phyloP scores from a whole-genome alignment of 1,284 basidiomycete genomes.

The Vanrija sp. region DNA sequence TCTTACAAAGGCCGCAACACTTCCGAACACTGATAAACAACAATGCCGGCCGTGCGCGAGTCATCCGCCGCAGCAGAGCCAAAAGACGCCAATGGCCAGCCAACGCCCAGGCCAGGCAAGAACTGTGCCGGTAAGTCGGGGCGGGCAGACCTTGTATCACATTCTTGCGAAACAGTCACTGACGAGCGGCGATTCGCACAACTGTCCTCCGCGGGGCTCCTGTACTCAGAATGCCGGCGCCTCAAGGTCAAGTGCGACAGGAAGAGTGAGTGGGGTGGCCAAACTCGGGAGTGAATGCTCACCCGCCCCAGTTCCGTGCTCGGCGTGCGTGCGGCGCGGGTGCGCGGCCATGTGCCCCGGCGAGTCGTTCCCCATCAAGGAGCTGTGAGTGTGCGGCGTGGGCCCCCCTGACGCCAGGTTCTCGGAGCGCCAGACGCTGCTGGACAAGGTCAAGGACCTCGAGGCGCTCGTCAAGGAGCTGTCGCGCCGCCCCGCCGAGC shows the following conservation, averaged over 20 bases:
- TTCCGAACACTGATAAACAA: too few relatives aligned
- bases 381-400: background rate
- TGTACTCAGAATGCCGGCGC: constrained; percentile 5
- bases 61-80: too few relatives aligned
- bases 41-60: too few relatives aligned
- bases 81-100: too few relatives aligned
- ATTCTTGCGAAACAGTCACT: too few relatives aligned
- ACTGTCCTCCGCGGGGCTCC: too few relatives aligned
- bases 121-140: constrained; percentile 3
- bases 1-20: too few relatives aligned
- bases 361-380: constrained; percentile 4
- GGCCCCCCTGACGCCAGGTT: background rate
- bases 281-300: background rate
- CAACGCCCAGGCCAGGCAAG: background rate
- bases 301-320: constrained; percentile 1
- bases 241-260: constrained; percentile 7
- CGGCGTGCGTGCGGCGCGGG: constrained; percentile 1
- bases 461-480: background rate
- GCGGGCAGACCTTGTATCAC: background rate
- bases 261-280: background rate
- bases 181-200: background rate
- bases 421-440: background rate
- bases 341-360: constrained; percentile 5
- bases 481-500: background rate
- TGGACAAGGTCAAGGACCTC: background rate